These are phyloP conservation scores for Suillus cothurnatus DNA, from an alignment of 768 basidiomycete genomes.

Conservation along the genomic window DNA sequence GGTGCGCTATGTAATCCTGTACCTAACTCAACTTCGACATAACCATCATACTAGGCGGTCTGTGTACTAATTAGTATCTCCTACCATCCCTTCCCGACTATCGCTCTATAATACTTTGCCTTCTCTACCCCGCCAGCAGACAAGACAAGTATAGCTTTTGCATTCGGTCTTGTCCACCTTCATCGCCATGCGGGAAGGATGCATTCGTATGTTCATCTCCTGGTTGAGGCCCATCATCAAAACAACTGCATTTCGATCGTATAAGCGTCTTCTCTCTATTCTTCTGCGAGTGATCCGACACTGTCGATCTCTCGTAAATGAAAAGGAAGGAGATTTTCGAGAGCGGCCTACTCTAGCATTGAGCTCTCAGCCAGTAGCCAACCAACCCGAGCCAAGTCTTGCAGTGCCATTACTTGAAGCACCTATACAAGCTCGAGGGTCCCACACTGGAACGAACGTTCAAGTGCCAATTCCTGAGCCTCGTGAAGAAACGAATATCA, in stretches of 20 bases:
- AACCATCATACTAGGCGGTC: not conserved
- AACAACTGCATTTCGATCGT: not conserved
- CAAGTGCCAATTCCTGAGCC: not conserved
- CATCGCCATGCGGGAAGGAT: not conserved
- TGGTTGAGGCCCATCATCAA: conserved; percentile 1
- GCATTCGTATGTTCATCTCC: not conserved
- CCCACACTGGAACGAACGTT: not conserved
- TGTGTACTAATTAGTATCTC: not conserved
- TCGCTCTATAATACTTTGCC: not conserved
- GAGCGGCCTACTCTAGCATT: not conserved
- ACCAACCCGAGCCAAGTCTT: not conserved
- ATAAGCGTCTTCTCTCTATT: not conserved
- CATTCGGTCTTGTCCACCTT: not conserved
- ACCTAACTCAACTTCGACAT: not conserved
- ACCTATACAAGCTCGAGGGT: conserved; percentile 18
- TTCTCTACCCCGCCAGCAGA: not conserved
- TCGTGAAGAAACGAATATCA: not conserved
- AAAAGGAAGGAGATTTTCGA: not conserved
- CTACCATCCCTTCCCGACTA: not conserved
- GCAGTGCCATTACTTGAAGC: not conserved
- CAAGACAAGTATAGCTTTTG: not conserved
- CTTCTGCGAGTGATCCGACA: not conserved
- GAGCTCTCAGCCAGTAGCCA: not conserved
- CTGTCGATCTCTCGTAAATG: not conserved
- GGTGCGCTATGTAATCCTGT: not conserved